Evolutionary conservation across 495 filamentous ascomycete genomes (phyloP).

Genomic region (Pyrenula aspistea): DNA sequence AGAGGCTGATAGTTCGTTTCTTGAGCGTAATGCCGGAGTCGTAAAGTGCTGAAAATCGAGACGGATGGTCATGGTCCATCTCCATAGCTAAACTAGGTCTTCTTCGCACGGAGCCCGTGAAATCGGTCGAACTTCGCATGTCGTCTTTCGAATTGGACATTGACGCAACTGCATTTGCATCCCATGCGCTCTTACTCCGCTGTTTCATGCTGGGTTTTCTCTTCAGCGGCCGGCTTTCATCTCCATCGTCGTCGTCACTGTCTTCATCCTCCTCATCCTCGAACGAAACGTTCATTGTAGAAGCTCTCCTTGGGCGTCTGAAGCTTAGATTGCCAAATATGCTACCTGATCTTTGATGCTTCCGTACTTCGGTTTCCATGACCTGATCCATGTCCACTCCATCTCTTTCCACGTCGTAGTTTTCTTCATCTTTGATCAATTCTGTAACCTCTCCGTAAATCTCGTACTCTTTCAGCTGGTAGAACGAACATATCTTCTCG

Average conservation of each 20-base stretch:
- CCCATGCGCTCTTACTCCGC: constrained; percentile 11
- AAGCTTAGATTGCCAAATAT: constrained; percentile 31
- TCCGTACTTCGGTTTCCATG: constrained; percentile 33
- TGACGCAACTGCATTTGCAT: constrained; percentile 11
- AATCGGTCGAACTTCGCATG: constrained; percentile 44
- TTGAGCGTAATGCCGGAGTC: constrained; percentile 79
- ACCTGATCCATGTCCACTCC: constrained; percentile 42
- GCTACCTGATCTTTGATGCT: constrained; percentile 29
- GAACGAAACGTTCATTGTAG: constrained; percentile 32
- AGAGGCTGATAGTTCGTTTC: constrained; percentile 74
- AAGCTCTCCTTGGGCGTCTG: constrained; percentile 28
- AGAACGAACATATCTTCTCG: constrained; percentile 89
- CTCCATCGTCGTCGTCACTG: constrained; percentile 56
- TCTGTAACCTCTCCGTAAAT: constrained; percentile 71
- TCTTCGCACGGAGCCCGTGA: constrained; percentile 33
- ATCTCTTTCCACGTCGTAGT: constrained; percentile 53
- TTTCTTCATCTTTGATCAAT: constrained; percentile 60
- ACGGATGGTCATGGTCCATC: constrained; percentile 61
- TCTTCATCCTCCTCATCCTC: constrained; percentile 35
- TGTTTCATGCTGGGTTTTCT: not conserved
- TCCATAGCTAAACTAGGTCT: constrained; percentile 41
- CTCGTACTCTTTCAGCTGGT: constrained; percentile 73
- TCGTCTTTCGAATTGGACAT: constrained; percentile 23
- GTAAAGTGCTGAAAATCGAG: constrained; percentile 48
- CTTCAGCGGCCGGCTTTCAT: constrained; percentile 20